Evolutionary conservation across 106 monocot species (phyloP), one percentile per base, ranked within the genome.

Genomic region (Dendrobium catenatum): DNA sequence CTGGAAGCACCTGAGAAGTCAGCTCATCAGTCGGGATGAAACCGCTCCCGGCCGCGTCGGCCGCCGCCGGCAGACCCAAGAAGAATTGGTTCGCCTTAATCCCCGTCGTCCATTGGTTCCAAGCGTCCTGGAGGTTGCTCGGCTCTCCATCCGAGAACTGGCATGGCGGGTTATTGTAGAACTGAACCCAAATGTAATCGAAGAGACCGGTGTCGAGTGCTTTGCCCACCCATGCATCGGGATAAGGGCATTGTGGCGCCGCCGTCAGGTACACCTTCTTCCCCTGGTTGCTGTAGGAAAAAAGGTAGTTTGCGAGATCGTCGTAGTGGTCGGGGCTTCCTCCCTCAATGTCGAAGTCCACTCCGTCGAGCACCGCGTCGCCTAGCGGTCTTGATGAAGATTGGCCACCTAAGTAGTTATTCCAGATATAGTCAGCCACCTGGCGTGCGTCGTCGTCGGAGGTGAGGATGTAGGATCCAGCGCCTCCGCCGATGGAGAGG

Each of bases 151-250:
- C 67, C 10, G 54, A 73, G 27, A 47, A 81, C 73, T 81, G 54
- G 17, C 81, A 81, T 1, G 73, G 54, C 6, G 81, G 81, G 10
- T 81, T 81, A 37, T 81, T 81, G 27, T 81, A 15, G 80, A 79
- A 83, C 70, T 83, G 83, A 40, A 83, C 79, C 83, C 83, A 79
- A 17, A 85, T 81, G 24, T 85, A 77, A 10, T 85, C 81, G 75
- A 86, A 86, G 18, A 86, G 26, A 18, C 82, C 86, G 3, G 86
- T 79, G 22, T 56, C 16, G 10, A 86, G 77, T 0, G 86, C 86
- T 19, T 3, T 37, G n/a, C 79, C 79, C 5, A 83, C 43, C 55
- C 58, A 73, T 8, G 79, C 78, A n/a, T 84, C 84, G 0, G 79
- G 84, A 47, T 55, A 84, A 0, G 84, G 84, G 75, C 84, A 84